Evolutionary conservation across 257 asterid genomes (phyloP).

Genomic region (Przewalskia tangutica): DNA sequence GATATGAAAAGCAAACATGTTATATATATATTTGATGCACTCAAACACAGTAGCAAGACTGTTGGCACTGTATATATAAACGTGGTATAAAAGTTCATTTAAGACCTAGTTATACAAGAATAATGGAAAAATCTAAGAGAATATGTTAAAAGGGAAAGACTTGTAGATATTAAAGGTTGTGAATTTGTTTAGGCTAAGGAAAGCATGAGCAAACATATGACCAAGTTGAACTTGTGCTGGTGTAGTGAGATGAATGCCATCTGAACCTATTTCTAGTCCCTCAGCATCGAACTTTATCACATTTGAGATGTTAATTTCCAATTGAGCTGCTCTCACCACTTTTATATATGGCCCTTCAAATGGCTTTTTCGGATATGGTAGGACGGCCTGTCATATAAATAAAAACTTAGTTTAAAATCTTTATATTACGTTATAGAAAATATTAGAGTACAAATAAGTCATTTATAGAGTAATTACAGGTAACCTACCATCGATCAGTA

Average conservation of each 20-base stretch:
- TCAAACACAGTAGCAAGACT: too few relatives aligned
- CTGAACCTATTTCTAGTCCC: conserved; percentile 36
- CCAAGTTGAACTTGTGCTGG: conserved; percentile 52
- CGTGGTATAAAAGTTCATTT: background rate
- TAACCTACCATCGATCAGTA: too few relatives aligned
- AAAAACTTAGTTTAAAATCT: background rate
- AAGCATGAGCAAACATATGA: conserved; percentile 37
- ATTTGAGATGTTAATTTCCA: conserved; percentile 31
- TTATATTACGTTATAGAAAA: background rate
- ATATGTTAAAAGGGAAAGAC: background rate
- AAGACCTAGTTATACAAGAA: background rate
- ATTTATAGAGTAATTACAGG: background rate
- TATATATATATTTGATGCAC: background rate
- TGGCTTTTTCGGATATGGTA: background rate
- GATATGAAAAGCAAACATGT: background rate
- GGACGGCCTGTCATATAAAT: background rate
- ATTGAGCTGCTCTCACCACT: conserved; percentile 44
- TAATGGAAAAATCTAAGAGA: background rate
- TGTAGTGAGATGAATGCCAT: conserved; percentile 46
- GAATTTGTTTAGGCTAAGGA: background rate
- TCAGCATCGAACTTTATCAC: conserved; percentile 52
- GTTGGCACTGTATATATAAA: background rate
- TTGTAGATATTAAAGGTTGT: background rate
- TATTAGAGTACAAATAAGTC: background rate
- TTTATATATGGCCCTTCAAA: conserved; percentile 31